These are phyloP conservation scores for Cladosporium sp. DNA, from an alignment of 2,329 filamentous ascomycete species.

Conservation along the genomic window DNA sequence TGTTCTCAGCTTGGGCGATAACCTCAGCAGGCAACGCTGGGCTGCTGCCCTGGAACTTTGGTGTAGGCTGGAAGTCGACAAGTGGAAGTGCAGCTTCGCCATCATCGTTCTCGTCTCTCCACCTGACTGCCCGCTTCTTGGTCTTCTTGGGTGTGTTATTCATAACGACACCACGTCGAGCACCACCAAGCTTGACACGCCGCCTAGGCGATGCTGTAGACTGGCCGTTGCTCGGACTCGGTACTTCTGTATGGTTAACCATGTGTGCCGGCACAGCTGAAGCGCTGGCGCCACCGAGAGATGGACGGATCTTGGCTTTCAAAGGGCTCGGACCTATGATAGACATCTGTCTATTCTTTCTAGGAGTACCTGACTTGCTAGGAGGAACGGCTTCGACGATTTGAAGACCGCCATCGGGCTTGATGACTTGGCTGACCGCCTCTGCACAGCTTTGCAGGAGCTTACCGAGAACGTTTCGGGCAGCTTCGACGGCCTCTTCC, in stretches of 20 bases:
- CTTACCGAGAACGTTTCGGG: constrained; percentile 72
- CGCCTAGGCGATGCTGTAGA: constrained; percentile 78
- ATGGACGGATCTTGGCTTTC: constrained; percentile 45
- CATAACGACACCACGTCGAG: constrained; percentile 66
- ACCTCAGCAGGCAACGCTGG: constrained; percentile 53
- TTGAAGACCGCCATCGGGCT: constrained; percentile 73
- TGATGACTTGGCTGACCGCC: constrained; percentile 80
- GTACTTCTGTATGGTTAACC: constrained; percentile 23
- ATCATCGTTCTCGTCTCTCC: constrained; percentile 87
- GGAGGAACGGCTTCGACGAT: constrained; percentile 68
- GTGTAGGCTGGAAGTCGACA: constrained; percentile 89
- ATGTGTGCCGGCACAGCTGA: constrained; percentile 32
- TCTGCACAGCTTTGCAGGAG: constrained; percentile 75
- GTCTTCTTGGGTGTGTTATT: constrained; percentile 69
- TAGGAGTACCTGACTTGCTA: constrained; percentile 71
- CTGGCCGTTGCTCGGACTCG: constrained; percentile 27
- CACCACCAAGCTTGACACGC: constrained; percentile 60
- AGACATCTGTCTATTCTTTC: constrained; percentile 59
- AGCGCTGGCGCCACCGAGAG: constrained; percentile 13
- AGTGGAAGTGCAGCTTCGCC: constrained; percentile 59
- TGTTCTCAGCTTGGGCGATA: constrained; percentile 27
- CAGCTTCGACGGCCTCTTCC: constrained; percentile 76
- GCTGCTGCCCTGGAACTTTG: constrained; percentile 55
- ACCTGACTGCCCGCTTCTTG: constrained; percentile 78
- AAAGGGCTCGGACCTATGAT: constrained; percentile 51